Evolutionary conservation across 805 yeast genomes (phyloP).

Genomic region (Teunomyces kruisii): DNA sequence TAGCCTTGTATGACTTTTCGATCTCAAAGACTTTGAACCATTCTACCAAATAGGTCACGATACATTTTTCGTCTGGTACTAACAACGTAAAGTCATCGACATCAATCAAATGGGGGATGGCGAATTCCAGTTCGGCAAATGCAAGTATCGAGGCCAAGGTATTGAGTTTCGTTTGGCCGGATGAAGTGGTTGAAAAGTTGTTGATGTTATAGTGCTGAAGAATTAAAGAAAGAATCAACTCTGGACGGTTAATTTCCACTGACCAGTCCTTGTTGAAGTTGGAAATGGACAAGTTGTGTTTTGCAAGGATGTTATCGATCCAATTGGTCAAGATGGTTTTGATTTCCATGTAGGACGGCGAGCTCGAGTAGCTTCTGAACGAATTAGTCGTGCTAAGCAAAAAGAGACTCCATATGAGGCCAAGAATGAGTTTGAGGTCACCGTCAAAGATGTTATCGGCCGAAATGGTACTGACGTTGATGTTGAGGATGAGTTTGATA

Average conservation of each 20-base stretch:
- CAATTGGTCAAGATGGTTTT: conserved; percentile 43
- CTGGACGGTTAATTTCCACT: conserved; percentile 46
- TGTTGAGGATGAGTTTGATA: conserved; percentile 36
- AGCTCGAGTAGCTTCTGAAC: conserved; percentile 16
- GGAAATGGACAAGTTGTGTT: conserved; percentile 22
- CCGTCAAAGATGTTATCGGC: conserved; percentile 53
- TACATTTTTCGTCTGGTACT: conserved; percentile 60
- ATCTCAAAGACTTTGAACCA: conserved; percentile 49
- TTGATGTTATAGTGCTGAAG: conserved; percentile 21
- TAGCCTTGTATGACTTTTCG: conserved; percentile 1
- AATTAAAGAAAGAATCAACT: conserved; percentile 43
- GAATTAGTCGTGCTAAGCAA: conserved; percentile 37
- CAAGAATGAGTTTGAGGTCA: conserved; percentile 45
- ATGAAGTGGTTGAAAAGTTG: conserved; percentile 6
- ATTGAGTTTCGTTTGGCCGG: conserved; percentile 19
- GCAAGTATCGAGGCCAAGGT: conserved; percentile 22
- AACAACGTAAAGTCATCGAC: conserved; percentile 50
- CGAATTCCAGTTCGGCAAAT: conserved; percentile 44
- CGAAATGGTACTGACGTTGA: conserved; percentile 45
- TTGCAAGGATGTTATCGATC: conserved; percentile 43
- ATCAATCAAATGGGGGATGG: conserved; percentile 53
- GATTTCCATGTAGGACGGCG: conserved; percentile 29
- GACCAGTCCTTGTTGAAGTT: conserved; percentile 61
- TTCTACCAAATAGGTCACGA: conserved; percentile 57
- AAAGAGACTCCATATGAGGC: conserved; percentile 50